Conservation (phyloP, 148 eudicot genomes). For the Simmondsia chinensis region DNA sequence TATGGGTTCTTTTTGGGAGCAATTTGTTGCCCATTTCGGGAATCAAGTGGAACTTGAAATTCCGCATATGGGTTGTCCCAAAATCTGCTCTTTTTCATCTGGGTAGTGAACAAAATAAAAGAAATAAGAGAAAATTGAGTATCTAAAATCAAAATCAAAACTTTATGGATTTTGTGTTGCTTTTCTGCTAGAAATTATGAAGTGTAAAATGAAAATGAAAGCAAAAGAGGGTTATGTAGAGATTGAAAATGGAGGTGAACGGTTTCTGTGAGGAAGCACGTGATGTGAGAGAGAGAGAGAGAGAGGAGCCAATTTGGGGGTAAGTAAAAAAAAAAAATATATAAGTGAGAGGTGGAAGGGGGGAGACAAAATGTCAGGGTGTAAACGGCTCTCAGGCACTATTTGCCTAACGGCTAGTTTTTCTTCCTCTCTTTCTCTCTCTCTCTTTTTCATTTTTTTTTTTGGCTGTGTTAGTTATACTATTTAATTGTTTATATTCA, state of each 20-base stretch:
- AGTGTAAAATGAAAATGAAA: background rate
- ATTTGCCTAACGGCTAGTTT: conserved; percentile 56
- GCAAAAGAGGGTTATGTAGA: conserved; percentile 11
- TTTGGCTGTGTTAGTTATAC: background rate
- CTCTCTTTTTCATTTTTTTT: background rate
- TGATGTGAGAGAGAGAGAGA: conserved; percentile 16
- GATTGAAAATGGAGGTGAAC: conserved; percentile 1
- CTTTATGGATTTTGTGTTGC: background rate
- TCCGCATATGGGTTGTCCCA: conserved; percentile 1
- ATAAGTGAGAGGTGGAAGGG: no score
- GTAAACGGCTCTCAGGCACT: conserved; percentile 25
- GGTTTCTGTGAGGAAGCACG: conserved; percentile 17
- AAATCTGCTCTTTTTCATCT: conserved; percentile 2
- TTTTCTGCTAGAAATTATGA: background rate
- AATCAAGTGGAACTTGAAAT: no score
- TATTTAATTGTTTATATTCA: no score
- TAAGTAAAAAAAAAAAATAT: conserved; percentile 21
- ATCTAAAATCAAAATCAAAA: no score
- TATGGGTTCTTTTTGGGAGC: conserved; percentile 3
- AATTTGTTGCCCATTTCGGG: conserved; percentile 18
- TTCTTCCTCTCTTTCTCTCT: background rate
- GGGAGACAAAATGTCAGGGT: conserved; percentile 36
- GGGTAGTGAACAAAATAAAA: background rate
- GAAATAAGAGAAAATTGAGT: background rate
- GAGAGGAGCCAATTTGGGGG: conserved; percentile 17